phyloP scores from a whole-genome alignment of 1,284 basidiomycete genomes.

The Ustilago vetiveriae region DNA sequence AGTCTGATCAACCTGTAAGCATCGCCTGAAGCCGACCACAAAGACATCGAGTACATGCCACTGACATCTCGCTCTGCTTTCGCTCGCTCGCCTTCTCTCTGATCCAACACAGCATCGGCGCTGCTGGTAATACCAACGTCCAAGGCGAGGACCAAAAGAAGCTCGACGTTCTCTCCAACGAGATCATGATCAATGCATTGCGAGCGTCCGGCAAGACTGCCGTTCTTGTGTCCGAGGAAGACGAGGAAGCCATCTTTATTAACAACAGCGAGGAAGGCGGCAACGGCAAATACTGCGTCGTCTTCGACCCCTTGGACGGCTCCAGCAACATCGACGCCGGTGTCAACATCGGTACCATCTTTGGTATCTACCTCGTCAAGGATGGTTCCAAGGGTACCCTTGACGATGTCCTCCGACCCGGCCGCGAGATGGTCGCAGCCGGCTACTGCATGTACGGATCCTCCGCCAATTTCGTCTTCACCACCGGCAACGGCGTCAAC shows the following conservation, averaged over 20 bases:
- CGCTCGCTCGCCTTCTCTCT: neutral
- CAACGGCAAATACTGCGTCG: conserved; percentile 78
- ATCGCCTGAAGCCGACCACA: no score
- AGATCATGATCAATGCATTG: conserved; percentile 96
- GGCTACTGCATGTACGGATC: conserved; percentile 89
- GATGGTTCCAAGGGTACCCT: conserved; percentile 81
- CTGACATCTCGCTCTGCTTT: neutral
- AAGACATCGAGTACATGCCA: conserved; percentile 34
- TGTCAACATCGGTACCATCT: conserved; percentile 99
- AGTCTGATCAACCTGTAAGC: conserved; percentile 95
- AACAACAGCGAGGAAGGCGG: conserved; percentile 69
- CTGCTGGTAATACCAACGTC: conserved; percentile 94
- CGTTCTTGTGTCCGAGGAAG: conserved; percentile 95
- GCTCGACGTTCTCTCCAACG: conserved; percentile 94
- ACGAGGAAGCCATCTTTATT: conserved; percentile 91
- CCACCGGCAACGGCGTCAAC: conserved; percentile 94
- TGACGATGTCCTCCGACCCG: conserved; percentile 89
- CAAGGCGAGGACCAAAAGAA: conserved; percentile 99
- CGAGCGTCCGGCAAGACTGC: conserved; percentile 92
- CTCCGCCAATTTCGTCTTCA: conserved; percentile 94
- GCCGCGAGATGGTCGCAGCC: conserved; percentile 96
- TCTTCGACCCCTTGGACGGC: conserved; percentile 98
- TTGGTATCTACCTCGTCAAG: conserved; percentile 88
- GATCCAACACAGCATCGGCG: conserved; percentile 76
- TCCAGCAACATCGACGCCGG: conserved; percentile 99